These are phyloP conservation scores for Dinochytrium kinnereticum DNA, from an alignment of 371 early-diverging fungal genomes.

Conservation along the genomic window DNA sequence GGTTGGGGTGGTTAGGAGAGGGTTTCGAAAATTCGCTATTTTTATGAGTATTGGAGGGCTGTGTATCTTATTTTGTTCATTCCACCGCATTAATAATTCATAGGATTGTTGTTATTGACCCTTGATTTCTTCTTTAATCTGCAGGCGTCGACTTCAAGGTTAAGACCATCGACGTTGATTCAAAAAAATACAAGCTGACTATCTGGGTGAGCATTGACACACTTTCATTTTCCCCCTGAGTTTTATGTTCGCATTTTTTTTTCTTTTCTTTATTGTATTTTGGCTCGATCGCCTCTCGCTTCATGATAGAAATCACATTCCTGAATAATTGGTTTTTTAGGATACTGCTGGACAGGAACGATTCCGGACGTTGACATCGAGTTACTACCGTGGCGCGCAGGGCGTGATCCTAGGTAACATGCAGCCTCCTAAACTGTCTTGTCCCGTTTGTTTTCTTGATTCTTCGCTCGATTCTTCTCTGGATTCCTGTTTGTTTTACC, in stretches of 20 bases:
- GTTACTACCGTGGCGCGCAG: conserved; percentile 99
- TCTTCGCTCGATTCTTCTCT: neutral
- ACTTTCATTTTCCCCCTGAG: too few species aligned
- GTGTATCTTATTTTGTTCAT: too few species aligned
- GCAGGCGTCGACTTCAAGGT: conserved; percentile 99
- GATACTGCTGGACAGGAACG: conserved; percentile 99
- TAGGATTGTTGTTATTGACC: neutral
- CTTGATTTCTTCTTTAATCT: conserved; percentile 3
- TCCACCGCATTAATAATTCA: neutral
- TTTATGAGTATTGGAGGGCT: too few species aligned
- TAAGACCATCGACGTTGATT: conserved; percentile 90
- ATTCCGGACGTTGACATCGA: conserved; percentile 98
- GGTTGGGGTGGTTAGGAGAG: too few species aligned
- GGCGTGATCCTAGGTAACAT: conserved; percentile 95
- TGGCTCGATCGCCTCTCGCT: too few species aligned
- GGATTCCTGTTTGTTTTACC: conserved; percentile 21
- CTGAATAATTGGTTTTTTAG: conserved; percentile 56
- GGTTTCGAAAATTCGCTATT: too few species aligned
- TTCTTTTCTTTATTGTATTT: too few species aligned
- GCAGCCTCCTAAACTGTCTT: too few species aligned
- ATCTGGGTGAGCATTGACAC: conserved; percentile 92
- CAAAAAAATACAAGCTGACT: conserved; percentile 94
- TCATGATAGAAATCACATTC: neutral
- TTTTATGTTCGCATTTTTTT: too few species aligned
- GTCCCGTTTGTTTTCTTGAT: too few species aligned